Conservation (phyloP, 352 stramenopile genomes). For the Phytophthora syringae region DNA sequence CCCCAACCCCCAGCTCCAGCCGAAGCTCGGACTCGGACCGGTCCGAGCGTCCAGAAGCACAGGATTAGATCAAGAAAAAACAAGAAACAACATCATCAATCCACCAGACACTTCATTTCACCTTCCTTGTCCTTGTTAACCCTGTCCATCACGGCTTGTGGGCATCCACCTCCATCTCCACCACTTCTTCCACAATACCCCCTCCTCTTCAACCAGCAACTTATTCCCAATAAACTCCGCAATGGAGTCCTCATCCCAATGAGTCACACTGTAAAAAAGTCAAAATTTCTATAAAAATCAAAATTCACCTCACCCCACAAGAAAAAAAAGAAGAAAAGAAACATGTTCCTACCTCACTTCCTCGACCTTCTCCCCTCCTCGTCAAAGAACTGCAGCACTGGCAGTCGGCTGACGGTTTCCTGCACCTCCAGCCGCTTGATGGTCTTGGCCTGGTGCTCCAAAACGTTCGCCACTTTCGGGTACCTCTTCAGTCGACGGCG, state of each 20-base stretch:
- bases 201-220: slow-evolving; percentile 39
- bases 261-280: slow-evolving; percentile 52
- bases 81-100: slow-evolving; percentile 2
- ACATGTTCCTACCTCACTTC: slow-evolving; percentile 71
- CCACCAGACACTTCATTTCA: slow-evolving; percentile 8
- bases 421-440: slow-evolving; percentile 58
- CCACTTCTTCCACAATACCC: slow-evolving; percentile 11
- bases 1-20: slow-evolving; percentile 3
- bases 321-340: no score
- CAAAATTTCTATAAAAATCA: no score
- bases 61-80: slow-evolving; percentile 9
- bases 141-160: slow-evolving; percentile 21
- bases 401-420: slow-evolving; percentile 53
- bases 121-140: not conserved
- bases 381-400: slow-evolving; percentile 75
- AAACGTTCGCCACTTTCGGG: slow-evolving; percentile 74
- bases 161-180: slow-evolving; percentile 33
- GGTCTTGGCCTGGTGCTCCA: slow-evolving; percentile 53
- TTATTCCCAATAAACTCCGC: slow-evolving; percentile 76
- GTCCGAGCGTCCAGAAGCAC: slow-evolving; percentile 21
- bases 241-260: slow-evolving; percentile 80
- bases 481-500: slow-evolving; percentile 60
- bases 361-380: slow-evolving; percentile 53
- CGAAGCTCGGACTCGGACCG: slow-evolving; percentile 18
- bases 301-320: no score